Evolutionary conservation across 805 yeast species (phyloP).

Genomic region (Candida ponderosae): DNA sequence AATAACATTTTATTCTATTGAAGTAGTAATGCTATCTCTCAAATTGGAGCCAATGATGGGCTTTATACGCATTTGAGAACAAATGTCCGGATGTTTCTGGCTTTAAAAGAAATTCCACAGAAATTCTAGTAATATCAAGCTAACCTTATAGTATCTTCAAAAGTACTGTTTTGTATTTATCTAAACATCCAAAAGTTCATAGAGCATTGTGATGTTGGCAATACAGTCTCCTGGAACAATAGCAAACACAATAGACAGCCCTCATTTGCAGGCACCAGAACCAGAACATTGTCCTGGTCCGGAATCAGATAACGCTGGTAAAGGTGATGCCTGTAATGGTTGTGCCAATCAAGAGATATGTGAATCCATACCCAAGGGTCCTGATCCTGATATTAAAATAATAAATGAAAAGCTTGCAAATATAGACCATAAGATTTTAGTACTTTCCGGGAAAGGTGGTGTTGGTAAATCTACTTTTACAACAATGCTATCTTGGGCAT

Average conservation of each 20-base stretch:
- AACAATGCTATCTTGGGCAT: constrained; percentile 93
- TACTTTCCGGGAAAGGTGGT: constrained; percentile 83
- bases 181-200: neutral
- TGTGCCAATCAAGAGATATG: constrained; percentile 93
- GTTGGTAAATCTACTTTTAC: constrained; percentile 98
- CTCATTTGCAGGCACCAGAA: constrained; percentile 52
- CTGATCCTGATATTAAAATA: constrained; percentile 84
- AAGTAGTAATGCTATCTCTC: no score
- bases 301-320: constrained; percentile 88
- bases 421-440: constrained; percentile 76
- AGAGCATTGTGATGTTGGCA: constrained; percentile 3
- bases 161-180: no score
- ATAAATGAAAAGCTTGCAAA: constrained; percentile 61
- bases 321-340: constrained; percentile 88
- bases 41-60: no score
- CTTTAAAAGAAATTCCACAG: no score
- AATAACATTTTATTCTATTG: no score
- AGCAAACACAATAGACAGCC: constrained; percentile 9
- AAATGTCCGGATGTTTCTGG: no score
- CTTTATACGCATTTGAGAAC: no score
- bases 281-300: constrained; percentile 99
- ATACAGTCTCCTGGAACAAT: constrained; percentile 10
- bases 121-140: no score
- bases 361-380: constrained; percentile 83
- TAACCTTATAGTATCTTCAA: no score